Conservation (phyloP, 1,284 basidiomycete genomes). For the Puccinia triticina region DNA sequence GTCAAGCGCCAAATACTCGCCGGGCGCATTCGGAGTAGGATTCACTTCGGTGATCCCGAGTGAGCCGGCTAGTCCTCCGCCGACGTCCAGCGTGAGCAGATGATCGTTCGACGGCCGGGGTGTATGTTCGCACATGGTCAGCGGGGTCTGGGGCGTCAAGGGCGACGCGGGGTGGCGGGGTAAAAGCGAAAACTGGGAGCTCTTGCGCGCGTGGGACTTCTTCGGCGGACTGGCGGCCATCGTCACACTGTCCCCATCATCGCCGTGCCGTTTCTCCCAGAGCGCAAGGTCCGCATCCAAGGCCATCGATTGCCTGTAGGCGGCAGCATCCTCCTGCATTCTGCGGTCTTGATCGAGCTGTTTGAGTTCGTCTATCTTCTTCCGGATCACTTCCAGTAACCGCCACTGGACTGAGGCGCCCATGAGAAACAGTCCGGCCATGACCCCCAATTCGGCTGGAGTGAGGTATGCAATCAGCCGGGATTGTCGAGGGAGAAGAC, state of each 20-base stretch:
- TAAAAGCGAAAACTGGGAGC: slow-evolving; percentile 38
- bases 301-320: slow-evolving; percentile 48
- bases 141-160: not conserved
- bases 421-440: slow-evolving; percentile 43
- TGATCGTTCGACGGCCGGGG: slow-evolving; percentile 3
- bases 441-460: slow-evolving; percentile 44
- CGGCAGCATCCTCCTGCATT: slow-evolving; percentile 42
- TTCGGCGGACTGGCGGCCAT: slow-evolving; percentile 25
- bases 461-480: not conserved
- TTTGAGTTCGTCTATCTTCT: slow-evolving; percentile 38
- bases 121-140: not conserved
- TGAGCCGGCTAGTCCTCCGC: slow-evolving; percentile 17
- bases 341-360: slow-evolving; percentile 26
- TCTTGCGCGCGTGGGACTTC: slow-evolving; percentile 27
- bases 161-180: not conserved
- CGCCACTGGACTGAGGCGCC: slow-evolving; percentile 49
- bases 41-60: slow-evolving; percentile 11
- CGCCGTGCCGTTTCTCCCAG: slow-evolving; percentile 39
- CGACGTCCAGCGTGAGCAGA: slow-evolving; percentile 14
- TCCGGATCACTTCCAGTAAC: slow-evolving; percentile 42
- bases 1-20: not conserved
- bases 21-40: not conserved
- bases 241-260: slow-evolving; percentile 12
- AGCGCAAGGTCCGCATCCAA: slow-evolving; percentile 36
- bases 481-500: not conserved